A percentile compares a stretch with the other conserved stretches of the same genome.
Evolutionary conservation across 805 yeast species (phyloP).

Genomic region (Ogataea philodendri): DNA sequence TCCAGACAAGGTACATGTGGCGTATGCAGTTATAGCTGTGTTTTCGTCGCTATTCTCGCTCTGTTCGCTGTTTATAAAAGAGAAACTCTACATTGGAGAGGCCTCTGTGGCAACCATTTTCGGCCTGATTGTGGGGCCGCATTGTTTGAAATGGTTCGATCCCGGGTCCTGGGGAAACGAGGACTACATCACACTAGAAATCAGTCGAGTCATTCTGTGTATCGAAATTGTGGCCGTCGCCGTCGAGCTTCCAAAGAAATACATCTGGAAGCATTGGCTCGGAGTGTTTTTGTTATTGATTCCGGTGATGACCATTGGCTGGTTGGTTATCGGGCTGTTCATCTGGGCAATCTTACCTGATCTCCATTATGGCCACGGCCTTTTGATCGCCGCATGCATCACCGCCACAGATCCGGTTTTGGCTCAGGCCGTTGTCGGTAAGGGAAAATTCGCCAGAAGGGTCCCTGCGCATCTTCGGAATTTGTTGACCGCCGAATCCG

Average conservation of each 20-base stretch:
- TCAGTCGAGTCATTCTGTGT: constrained; percentile 62
- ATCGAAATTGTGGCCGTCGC: constrained; percentile 73
- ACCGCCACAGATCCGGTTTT: constrained; percentile 79
- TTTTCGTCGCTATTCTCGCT: constrained; percentile 57
- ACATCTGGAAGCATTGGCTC: constrained; percentile 57
- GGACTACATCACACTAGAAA: constrained; percentile 53
- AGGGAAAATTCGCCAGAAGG: constrained; percentile 66
- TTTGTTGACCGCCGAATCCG: constrained; percentile 66
- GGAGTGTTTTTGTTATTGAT: constrained; percentile 56
- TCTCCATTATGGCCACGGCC: constrained; percentile 51
- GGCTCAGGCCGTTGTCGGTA: constrained; percentile 71
- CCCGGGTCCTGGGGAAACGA: constrained; percentile 59
- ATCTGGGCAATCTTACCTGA: constrained; percentile 61
- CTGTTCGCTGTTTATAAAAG: constrained; percentile 57
- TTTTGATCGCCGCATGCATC: constrained; percentile 65
- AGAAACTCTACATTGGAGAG: constrained; percentile 59
- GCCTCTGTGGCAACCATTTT: constrained; percentile 64
- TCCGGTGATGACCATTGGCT: constrained; percentile 71
- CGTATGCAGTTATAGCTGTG: constrained; percentile 60
- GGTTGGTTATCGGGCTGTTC: constrained; percentile 63
- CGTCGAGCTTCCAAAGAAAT: constrained; percentile 68
- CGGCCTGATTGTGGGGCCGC: constrained; percentile 60
- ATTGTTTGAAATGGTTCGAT: constrained; percentile 55
- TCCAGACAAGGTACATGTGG: constrained; percentile 36
- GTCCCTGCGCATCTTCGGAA: constrained; percentile 63